Evolutionary conservation across 2,329 filamentous ascomycete species (phyloP), one percentile per base, ranked within the genome.

Genomic region (Ophiostoma novo-ulmi): DNA sequence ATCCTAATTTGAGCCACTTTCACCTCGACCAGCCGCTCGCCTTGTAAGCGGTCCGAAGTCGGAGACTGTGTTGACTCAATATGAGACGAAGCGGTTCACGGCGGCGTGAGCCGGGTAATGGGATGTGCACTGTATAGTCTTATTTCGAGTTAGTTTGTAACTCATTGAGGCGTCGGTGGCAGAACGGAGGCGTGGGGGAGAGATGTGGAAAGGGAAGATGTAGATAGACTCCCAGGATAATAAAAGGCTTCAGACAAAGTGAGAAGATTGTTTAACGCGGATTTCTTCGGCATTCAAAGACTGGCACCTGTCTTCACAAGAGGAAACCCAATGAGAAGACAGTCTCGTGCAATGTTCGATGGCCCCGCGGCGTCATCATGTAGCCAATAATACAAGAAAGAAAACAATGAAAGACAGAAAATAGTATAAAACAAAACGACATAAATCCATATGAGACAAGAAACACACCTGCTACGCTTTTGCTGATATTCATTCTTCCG

Each of bases 271-370:
- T 75, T 68, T 74, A 75, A 75, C 76, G 77, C 78, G 85, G 84
- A 83, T 81, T 80, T 84, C 83, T 79, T 82, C 85, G 83, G 77
- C 84, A 84, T 79, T 69, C 74, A 72, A 70, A 71, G 72, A 67
- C 72, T 52, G 35, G 4, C 13, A n/a, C 63, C 36, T 13, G 7
- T n/a, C 61, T 35, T 13, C 8, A 26, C 14, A 26, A 26, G n/a
- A 58, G 17, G 3, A 58, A 58, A 26, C 13, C 17, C 52, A 22
- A 26, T 44, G 52, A 22, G 36, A 65, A 39, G 36, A 39, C 5
- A 44, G 13, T 8, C 39, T 26, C 38, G 38, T 35, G 48, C 65
- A 41, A 44, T 41, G 73, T 80, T 76, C 76, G 79, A 76, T 80
- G 79, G 79, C 79, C 79, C 79, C 79, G 78, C 78, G 77, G 77